Base-by-base conservation (phyloP, 345 rosid genomes). In the Excoecaria cochinchinensis region DNA sequence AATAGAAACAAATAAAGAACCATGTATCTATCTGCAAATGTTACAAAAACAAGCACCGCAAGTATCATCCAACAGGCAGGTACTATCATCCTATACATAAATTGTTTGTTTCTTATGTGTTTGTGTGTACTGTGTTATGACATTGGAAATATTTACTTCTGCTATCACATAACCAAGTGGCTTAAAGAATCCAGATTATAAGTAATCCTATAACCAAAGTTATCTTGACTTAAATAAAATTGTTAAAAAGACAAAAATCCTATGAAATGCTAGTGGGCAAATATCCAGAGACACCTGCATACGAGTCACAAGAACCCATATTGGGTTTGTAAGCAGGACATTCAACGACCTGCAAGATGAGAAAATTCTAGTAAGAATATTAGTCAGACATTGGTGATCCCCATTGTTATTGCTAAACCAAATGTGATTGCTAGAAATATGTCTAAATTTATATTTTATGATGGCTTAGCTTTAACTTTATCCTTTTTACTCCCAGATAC, bases 281-380 rank as follows among this genome's bases (percentile, higher is more conserved):
- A 67, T 52, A 48, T 38, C 19, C 24, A 73, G 60, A 36, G 46
- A 46, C 66, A 89, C 93, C 93, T 88, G 90, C 91, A 90, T 90
- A 16, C 94, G 91, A 39, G 89, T 90, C 58, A 90, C 89, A 36
- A 90, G 91, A 69, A 90, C 90, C 91, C 94, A 90, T 60, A 88
- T 86, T 0, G 91, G 94, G 53, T 38, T 86, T 56, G 91, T 90
- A 65, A 90, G 77, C 79, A 88, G 77, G 21, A 90, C 94, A 84
- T 90, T 90, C 82, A 90, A 79, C 56, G 91, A 84, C 77, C 93
- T 89, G 85, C 82, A 77, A 48, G n/a, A 55, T 52, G 69, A 76
- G 73, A 68, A 13, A 71, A 16, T 17, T 40, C 4, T 51, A 46
- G 36, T 69, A 31, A 78, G 62, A 67, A 31, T 39, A 12, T 52